Evolutionary conservation across 345 rosid genomes (phyloP).

Genomic region (Pugionium cornutum): DNA sequence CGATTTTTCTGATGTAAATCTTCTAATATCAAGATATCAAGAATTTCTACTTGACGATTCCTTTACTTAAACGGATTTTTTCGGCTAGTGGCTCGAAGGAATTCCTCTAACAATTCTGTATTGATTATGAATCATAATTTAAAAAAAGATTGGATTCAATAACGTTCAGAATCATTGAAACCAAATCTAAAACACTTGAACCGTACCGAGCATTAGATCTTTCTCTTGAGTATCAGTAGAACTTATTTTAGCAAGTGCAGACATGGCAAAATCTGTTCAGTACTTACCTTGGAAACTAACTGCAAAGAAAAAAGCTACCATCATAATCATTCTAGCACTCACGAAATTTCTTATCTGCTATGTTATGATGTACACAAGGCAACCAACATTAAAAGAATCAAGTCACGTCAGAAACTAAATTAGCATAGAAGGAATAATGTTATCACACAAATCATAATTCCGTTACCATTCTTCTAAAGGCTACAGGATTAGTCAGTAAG

Average conservation of each 20-base stretch:
- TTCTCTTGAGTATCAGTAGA: conserved; percentile 44
- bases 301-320: conserved; percentile 22
- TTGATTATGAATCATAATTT: background rate
- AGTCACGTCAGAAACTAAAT: conserved; percentile 12
- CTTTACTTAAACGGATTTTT: conserved; percentile 1
- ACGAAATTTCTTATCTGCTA: background rate
- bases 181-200: conserved; percentile 1
- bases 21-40: conserved; percentile 15
- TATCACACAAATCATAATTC: background rate
- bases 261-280: conserved; percentile 41
- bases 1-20: conserved; percentile 18
- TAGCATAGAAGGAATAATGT: background rate
- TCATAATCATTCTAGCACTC: conserved; percentile 12
- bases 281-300: conserved; percentile 28
- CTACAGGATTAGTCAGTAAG: conserved; percentile 2
- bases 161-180: conserved; percentile 1
- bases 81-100: background rate
- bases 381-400: conserved; percentile 13
- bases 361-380: conserved; percentile 13
- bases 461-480: background rate
- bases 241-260: conserved; percentile 46
- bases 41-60: conserved; percentile 13
- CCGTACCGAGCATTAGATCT: conserved; percentile 50
- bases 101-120: background rate
- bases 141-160: background rate